phyloP scores from a whole-genome alignment of 2,329 filamentous ascomycete species.

The Colletotrichum australisinense region DNA sequence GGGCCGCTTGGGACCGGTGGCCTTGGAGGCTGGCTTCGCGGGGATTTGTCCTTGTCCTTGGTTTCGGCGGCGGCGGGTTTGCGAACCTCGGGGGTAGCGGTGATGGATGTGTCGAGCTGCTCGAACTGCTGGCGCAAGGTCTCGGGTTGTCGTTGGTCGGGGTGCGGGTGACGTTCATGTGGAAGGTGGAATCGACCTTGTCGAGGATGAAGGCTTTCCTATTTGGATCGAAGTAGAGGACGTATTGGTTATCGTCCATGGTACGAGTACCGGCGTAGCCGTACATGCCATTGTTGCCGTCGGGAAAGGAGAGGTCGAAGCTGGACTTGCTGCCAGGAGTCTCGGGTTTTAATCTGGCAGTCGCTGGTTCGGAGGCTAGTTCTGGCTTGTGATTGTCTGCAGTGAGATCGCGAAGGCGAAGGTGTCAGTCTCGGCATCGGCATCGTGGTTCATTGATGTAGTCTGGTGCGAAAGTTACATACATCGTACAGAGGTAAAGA shows the following conservation, averaged over 20 bases:
- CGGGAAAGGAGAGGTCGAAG: constrained; percentile 67
- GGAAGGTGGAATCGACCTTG: constrained; percentile 82
- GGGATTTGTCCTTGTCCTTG: constrained; percentile 35
- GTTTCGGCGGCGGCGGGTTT: constrained; percentile 34
- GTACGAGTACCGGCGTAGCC: constrained; percentile 70
- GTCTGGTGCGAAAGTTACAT: constrained; percentile 41
- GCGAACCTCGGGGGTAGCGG: constrained; percentile 40
- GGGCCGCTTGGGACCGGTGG: constrained; percentile 39
- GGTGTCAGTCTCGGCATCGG: neutral
- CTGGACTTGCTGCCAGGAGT: constrained; percentile 60
- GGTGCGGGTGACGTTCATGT: constrained; percentile 84
- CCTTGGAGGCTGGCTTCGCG: constrained; percentile 35
- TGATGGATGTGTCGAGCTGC: constrained; percentile 63
- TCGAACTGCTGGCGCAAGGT: constrained; percentile 75
- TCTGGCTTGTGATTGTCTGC: constrained; percentile 73
- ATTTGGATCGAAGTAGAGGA: constrained; percentile 80
- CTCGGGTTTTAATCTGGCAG: constrained; percentile 63
- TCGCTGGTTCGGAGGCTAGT: constrained; percentile 59
- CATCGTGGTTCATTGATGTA: neutral
- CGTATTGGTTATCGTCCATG: constrained; percentile 67
- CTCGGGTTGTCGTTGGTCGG: constrained; percentile 72
- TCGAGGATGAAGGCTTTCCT: constrained; percentile 85
- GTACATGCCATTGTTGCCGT: constrained; percentile 65
- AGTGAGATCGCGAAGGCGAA: neutral
- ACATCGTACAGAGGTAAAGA: constrained; percentile 72